Conservation (phyloP, 352 stramenopile genomes). For the Saprolegnia parasitica region DNA sequence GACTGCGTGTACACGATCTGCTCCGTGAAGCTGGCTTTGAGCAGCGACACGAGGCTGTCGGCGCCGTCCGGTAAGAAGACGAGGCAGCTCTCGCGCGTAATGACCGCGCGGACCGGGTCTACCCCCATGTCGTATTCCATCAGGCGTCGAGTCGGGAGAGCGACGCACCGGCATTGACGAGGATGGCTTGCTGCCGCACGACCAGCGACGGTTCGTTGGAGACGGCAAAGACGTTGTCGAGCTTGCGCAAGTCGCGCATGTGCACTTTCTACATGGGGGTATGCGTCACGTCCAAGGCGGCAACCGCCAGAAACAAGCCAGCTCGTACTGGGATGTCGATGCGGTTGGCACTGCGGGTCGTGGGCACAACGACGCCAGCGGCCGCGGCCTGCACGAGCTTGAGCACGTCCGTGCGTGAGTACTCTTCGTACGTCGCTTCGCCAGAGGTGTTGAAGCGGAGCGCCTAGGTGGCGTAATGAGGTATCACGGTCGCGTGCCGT, state of each 20-base stretch:
- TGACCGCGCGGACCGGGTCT: slow-evolving; percentile 66
- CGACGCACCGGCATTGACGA: slow-evolving; percentile 61
- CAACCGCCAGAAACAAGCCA: neutral
- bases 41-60: slow-evolving; percentile 4
- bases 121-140: neutral
- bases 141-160: neutral
- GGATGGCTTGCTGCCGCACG: slow-evolving; percentile 65
- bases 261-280: slow-evolving; percentile 47
- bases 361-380: slow-evolving; percentile 9
- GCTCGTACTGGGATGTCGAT: slow-evolving; percentile 12
- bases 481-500: neutral
- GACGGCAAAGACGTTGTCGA: slow-evolving; percentile 68
- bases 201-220: slow-evolving; percentile 68
- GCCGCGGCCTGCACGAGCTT: slow-evolving; percentile 53
- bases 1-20: slow-evolving; percentile 38
- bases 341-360: no score
- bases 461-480: slow-evolving; percentile 9
- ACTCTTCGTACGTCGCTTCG: slow-evolving; percentile 45
- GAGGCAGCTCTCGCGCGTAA: slow-evolving; percentile 58
- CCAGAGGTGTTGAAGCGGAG: slow-evolving; percentile 51
- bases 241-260: slow-evolving; percentile 66
- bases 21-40: slow-evolving; percentile 40
- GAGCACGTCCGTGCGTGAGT: slow-evolving; percentile 52
- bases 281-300: neutral
- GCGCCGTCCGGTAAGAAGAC: slow-evolving; percentile 45